Conservation (phyloP, 768 basidiomycete genomes). For the Auriculariales sp. region DNA sequence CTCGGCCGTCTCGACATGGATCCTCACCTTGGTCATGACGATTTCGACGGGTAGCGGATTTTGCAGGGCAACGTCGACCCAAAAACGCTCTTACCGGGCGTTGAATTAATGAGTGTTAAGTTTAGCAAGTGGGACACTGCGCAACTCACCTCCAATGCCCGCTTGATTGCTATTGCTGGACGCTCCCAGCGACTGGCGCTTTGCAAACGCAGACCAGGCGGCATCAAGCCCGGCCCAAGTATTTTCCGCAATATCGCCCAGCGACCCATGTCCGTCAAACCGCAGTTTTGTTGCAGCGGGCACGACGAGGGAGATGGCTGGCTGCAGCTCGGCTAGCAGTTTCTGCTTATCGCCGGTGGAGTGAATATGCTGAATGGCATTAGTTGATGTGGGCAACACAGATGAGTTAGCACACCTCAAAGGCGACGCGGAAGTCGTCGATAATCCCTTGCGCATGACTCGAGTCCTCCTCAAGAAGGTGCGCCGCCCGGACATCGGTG, state of each 20-base stretch:
- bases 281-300: constrained; percentile 41
- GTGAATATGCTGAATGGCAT: constrained; percentile 47
- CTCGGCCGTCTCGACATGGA: constrained; percentile 30
- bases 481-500: background rate
- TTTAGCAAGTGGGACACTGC: background rate
- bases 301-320: constrained; percentile 58
- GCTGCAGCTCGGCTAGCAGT: constrained; percentile 28
- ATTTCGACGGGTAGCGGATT: constrained; percentile 69
- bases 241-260: background rate
- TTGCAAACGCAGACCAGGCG: constrained; percentile 50
- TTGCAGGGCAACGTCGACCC: constrained; percentile 52
- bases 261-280: constrained; percentile 14
- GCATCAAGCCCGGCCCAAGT: constrained; percentile 53
- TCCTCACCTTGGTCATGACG: constrained; percentile 45
- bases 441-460: background rate
- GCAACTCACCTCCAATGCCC: constrained; percentile 40
- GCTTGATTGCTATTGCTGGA: constrained; percentile 44
- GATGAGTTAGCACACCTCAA: constrained; percentile 37
- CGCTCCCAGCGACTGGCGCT: constrained; percentile 33
- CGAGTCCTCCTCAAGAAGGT: background rate
- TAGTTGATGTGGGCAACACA: background rate
- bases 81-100: constrained; percentile 46
- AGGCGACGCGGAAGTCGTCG: constrained; percentile 82
- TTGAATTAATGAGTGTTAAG: background rate
- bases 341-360: constrained; percentile 35